A percentile compares a stretch with the other conserved stretches of the same genome.
Evolutionary conservation across 192 early-diverging fungal genomes (phyloP).

Genomic region (Gonapodya sp.): DNA sequence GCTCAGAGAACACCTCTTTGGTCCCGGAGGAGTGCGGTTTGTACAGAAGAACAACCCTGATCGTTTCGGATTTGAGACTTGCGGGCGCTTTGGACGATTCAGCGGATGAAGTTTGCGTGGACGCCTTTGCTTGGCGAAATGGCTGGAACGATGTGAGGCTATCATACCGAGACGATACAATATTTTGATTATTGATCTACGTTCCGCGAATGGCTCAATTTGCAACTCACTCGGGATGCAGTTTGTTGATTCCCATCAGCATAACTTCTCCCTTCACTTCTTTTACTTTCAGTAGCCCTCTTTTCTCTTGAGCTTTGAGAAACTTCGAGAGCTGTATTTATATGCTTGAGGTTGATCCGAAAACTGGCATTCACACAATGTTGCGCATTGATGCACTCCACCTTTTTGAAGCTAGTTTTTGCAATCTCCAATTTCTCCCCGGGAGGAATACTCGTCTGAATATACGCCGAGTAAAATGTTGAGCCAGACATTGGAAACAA

Average conservation of each 20-base stretch:
- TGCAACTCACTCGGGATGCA: slow-evolving; percentile 42
- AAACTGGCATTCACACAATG: neutral
- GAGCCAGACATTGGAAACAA: slow-evolving; percentile 67
- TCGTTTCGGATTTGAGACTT: too few species aligned
- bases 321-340: slow-evolving; percentile 59
- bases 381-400: slow-evolving; percentile 12
- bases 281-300: slow-evolving; percentile 70
- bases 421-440: slow-evolving; percentile 67
- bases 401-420: slow-evolving; percentile 76
- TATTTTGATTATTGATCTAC: neutral
- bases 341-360: too few species aligned
- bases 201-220: neutral
- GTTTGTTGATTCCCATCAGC: slow-evolving; percentile 46
- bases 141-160: neutral
- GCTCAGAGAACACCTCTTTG: neutral
- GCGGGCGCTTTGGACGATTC: neutral
- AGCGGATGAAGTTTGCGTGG: neutral
- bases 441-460: slow-evolving; percentile 55
- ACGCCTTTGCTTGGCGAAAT: neutral
- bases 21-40: neutral
- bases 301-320: slow-evolving; percentile 79
- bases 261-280: slow-evolving; percentile 59
- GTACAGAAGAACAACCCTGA: neutral
- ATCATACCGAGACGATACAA: neutral
- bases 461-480: slow-evolving; percentile 63